Evolutionary conservation across 2,329 filamentous ascomycete genomes (phyloP), one percentile per base, ranked within the genome.

Genomic region (Paraphaeosphaeria minitans): DNA sequence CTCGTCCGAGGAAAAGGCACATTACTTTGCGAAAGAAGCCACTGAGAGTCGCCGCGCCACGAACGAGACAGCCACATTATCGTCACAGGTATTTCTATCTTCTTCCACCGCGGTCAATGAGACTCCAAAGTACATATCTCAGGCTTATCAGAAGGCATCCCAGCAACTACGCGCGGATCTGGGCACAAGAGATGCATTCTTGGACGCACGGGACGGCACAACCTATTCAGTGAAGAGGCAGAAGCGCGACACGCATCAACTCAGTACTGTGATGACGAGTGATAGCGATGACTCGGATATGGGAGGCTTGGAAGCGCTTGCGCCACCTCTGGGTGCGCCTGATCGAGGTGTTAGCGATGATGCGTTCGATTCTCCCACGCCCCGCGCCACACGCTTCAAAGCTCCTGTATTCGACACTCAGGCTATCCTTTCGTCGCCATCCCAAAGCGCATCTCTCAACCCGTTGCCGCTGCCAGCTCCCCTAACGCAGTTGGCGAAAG

Each of bases 361-460:
- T 7, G 66, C 61, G 3, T 66, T 67, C 24, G 66, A 68, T 39
- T 65, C 69, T 27, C 66, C 72, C 13, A 73, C 74, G n/a, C 74
- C 72, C 10, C 70, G 66, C 21, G 65, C 71, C 10, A 50, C 62
- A 4, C 65, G 66, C 14, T 62, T 60, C 19, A 65, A 61, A 24
- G 5, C 19, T 3, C 56, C 63, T n/a, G 55, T 57, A 19, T 73
- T 75, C 52, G 67, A 76, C 43, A 75, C 72, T 7, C 73, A 76
- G 61, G 73, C 70, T 19, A 75, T 75, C 19, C 68, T 75, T n/a
- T 73, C 69, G 1, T 73, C 70, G 3, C 68, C 69, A 14, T 66
- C 63, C 1, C 65, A 66, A 52, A 47, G 37, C 24, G 39, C 61
- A 19, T 19, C 48, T 3, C 55, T 71, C 13, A 31, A 14, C 39